phyloP scores from a whole-genome alignment of 2,329 filamentous ascomycete species.

The Fonsecaea erecta region DNA sequence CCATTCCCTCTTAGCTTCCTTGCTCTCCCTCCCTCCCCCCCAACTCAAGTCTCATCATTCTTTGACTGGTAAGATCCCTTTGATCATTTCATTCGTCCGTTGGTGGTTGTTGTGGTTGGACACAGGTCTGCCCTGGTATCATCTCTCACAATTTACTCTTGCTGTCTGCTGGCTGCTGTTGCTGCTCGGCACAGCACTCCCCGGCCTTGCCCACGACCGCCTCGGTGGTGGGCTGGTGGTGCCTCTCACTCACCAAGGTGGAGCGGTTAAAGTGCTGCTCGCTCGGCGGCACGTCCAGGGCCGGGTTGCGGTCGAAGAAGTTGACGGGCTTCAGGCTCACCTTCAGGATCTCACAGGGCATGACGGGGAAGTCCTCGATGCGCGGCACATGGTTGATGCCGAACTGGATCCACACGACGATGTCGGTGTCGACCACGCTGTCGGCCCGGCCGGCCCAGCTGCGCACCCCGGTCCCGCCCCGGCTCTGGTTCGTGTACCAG shows the following conservation, averaged over 20 bases:
- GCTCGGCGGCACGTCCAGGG: conserved; percentile 53
- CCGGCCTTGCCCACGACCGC: conserved; percentile 24
- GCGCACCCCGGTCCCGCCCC: conserved; percentile 59
- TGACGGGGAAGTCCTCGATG: conserved; percentile 70
- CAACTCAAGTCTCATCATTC: too few relatives aligned
- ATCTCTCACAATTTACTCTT: conserved; percentile 34
- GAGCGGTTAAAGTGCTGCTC: conserved; percentile 49
- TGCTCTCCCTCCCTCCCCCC: too few relatives aligned
- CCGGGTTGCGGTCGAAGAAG: conserved; percentile 59
- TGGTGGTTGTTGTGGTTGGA: too few relatives aligned
- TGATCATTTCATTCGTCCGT: too few relatives aligned
- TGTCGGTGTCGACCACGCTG: conserved; percentile 52
- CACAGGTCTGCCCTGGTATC: too few relatives aligned
- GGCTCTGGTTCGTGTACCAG: conserved; percentile 62
- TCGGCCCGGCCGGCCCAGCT: conserved; percentile 56
- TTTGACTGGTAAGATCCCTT: too few relatives aligned
- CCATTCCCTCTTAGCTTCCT: too few relatives aligned
- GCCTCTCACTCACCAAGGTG: conserved; percentile 23
- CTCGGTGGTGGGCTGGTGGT: conserved; percentile 33
- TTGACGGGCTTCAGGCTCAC: conserved; percentile 57
- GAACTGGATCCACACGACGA: conserved; percentile 63
- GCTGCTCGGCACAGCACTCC: conserved; percentile 27
- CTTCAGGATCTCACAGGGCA: conserved; percentile 63
- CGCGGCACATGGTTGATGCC: conserved; percentile 68
- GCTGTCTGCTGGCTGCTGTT: conserved; percentile 3